phyloP scores from a whole-genome alignment of 495 filamentous ascomycete genomes.

The Gamarada debralockiae region DNA sequence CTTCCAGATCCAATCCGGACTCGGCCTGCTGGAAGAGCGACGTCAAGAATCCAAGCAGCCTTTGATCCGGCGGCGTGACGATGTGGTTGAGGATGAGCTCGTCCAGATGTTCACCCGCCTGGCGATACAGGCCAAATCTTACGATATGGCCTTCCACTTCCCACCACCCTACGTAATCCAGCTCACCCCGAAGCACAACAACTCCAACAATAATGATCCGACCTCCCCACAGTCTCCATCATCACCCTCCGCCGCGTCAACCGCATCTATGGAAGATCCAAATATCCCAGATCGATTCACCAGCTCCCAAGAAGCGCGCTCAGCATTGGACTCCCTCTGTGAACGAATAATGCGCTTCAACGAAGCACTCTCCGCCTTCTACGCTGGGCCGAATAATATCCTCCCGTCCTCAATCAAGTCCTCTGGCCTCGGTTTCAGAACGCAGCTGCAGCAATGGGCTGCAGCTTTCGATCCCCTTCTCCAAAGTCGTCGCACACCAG shows the following conservation, averaged over 20 bases:
- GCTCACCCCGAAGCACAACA: slow-evolving; percentile 31
- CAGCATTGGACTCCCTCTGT: slow-evolving; percentile 44
- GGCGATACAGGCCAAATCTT: slow-evolving; percentile 55
- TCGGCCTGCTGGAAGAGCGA: slow-evolving; percentile 24
- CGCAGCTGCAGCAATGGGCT: slow-evolving; percentile 47
- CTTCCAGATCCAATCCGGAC: slow-evolving; percentile 20
- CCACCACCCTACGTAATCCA: slow-evolving; percentile 51
- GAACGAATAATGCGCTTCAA: slow-evolving; percentile 51
- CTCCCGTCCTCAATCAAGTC: slow-evolving; percentile 41
- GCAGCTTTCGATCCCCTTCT: slow-evolving; percentile 48
- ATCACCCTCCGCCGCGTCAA: slow-evolving; percentile 37
- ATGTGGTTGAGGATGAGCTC: slow-evolving; percentile 52
- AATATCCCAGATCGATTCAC: slow-evolving; percentile 43
- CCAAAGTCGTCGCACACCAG: slow-evolving; percentile 38
- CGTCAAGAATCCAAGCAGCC: slow-evolving; percentile 25
- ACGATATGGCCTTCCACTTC: slow-evolving; percentile 58
- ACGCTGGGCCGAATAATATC: slow-evolving; percentile 41
- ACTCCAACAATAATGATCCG: slow-evolving; percentile 24
- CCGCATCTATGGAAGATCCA: slow-evolving; percentile 30
- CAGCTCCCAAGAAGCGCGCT: slow-evolving; percentile 43
- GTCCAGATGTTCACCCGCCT: slow-evolving; percentile 54
- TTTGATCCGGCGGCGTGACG: slow-evolving; percentile 28
- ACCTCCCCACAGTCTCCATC: slow-evolving; percentile 27
- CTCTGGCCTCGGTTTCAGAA: slow-evolving; percentile 30
- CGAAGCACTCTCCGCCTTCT: slow-evolving; percentile 44